These are phyloP conservation scores for Camelina sativa DNA, from an alignment of 345 rosid genomes.

Conservation along the genomic window DNA sequence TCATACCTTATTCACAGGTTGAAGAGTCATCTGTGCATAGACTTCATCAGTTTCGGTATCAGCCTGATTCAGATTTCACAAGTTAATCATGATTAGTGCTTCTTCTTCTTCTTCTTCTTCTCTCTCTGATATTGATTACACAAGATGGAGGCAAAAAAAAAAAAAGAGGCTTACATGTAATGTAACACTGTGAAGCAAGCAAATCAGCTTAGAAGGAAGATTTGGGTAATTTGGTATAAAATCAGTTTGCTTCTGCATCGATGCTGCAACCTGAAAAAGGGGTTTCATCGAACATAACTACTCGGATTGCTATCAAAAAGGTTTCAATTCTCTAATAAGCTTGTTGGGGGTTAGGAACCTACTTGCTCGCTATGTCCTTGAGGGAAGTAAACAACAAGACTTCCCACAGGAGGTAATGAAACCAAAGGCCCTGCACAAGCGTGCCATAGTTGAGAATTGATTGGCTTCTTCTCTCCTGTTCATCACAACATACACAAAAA, in stretches of 20 bases:
- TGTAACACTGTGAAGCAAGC: constrained; percentile 81
- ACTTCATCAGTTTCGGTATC: constrained; percentile 97
- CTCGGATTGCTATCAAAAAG: not conserved
- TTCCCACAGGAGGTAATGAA: constrained; percentile 89
- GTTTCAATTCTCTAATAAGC: too few relatives aligned
- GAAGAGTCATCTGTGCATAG: constrained; percentile 97
- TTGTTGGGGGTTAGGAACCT: constrained; percentile 23
- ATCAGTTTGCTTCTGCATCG: constrained; percentile 82
- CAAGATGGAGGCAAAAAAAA: not conserved
- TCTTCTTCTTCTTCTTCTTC: constrained; percentile 1
- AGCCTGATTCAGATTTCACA: constrained; percentile 62
- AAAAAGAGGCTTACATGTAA: constrained; percentile 62
- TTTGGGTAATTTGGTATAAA: constrained; percentile 87
- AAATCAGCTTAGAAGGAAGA: constrained; percentile 85
- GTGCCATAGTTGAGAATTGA: constrained; percentile 95
- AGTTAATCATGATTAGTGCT: constrained; percentile 26
- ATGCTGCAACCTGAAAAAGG: constrained; percentile 79
- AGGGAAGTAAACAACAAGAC: constrained; percentile 95
- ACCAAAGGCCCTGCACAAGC: constrained; percentile 98
- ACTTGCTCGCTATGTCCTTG: constrained; percentile 99
- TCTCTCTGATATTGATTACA: not conserved
- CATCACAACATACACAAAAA: constrained; percentile 36
- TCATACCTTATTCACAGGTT: constrained; percentile 58
- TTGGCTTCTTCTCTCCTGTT: constrained; percentile 81
- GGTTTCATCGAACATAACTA: not conserved